Evolutionary conservation across 1,284 basidiomycete species (phyloP).

Genomic region (Puccinia novopanici): DNA sequence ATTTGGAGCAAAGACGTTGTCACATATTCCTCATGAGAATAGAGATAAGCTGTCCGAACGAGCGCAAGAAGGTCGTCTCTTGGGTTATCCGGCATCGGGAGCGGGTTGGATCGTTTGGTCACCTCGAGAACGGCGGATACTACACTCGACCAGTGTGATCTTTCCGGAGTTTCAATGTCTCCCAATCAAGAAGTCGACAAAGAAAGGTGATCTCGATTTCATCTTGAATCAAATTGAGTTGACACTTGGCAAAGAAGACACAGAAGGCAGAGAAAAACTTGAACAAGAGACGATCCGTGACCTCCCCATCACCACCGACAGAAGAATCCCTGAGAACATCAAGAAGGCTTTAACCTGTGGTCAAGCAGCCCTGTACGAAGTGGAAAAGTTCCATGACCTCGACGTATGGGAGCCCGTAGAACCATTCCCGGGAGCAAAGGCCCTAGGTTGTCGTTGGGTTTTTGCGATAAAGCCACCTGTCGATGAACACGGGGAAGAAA

Average conservation of each 20-base stretch:
- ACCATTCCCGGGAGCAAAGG: conserved; percentile 1
- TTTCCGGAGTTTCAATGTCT: conserved; percentile 13
- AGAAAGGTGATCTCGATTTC: neutral
- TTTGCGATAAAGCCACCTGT: conserved; percentile 15
- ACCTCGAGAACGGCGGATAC: neutral
- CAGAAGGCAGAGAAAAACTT: neutral
- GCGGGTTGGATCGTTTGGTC: conserved; percentile 20
- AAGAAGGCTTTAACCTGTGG: neutral
- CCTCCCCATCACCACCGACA: neutral
- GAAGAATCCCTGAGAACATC: neutral
- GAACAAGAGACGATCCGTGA: neutral
- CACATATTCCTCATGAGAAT: neutral
- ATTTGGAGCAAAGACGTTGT: neutral
- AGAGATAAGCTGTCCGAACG: neutral
- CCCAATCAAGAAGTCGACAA: neutral
- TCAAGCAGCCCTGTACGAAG: neutral
- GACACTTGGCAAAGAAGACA: neutral
- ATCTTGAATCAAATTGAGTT: neutral
- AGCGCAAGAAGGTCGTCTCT: neutral
- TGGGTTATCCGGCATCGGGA: neutral
- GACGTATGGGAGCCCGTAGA: neutral
- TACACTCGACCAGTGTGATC: neutral
- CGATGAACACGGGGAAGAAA: too few relatives aligned
- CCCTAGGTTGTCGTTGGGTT: neutral
- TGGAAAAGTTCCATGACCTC: neutral